Evolutionary conservation across 768 basidiomycete genomes (phyloP), one percentile per base, ranked within the genome.

Genomic region (Leucosporidium creatinivorum): DNA sequence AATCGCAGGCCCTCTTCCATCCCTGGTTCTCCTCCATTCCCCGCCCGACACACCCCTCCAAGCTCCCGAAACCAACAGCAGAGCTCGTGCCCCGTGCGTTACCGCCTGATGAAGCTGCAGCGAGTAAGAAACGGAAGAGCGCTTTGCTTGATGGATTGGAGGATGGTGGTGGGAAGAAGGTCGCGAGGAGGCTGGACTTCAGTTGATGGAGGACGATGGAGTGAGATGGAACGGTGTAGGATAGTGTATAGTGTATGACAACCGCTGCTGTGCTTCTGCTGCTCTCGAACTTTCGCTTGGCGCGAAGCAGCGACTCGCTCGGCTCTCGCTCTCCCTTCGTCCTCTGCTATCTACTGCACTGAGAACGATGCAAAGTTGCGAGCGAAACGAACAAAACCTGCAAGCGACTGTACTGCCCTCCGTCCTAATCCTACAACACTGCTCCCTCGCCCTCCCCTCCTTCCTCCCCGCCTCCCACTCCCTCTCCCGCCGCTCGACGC

Each of bases 1-100:
- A 15, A n/a, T n/a, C 8, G 21, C 71, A 94, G 91, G 89, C 91
- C 13, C 85, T 99, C 21, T 77, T 83, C 58, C 93, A 98, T 75
- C 80, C 88, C 4, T 98, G 94, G 78, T 97, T 98, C 81, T 84
- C 54, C 52, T 48, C 56, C 30, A 3, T 7, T 5, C 74, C 75
- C 1, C 47, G 52, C 9, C 93, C 96, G 0, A 87, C 93, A 0
- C 88, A 89, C 70, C 92, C 92, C 0, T 87, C 86, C 12, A 88
- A 90, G 74, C 83, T 99, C 1, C 96, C 96, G 0, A 93, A 84
- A 79, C 85, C 64, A 69, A 74, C 56, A 18, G 80, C 78, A 51
- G 81, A 81, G 57, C 78, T 80, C 1, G 77, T 82, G 6, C 77
- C 80, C 0, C 81, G 85, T 33, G 85, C 89, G 7, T 63, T 82